Percentiles rank a stretch among this genome's conserved stretches.
phyloP scores from a whole-genome alignment of 495 filamentous ascomycete species.

The Endocarpon pusillum region DNA sequence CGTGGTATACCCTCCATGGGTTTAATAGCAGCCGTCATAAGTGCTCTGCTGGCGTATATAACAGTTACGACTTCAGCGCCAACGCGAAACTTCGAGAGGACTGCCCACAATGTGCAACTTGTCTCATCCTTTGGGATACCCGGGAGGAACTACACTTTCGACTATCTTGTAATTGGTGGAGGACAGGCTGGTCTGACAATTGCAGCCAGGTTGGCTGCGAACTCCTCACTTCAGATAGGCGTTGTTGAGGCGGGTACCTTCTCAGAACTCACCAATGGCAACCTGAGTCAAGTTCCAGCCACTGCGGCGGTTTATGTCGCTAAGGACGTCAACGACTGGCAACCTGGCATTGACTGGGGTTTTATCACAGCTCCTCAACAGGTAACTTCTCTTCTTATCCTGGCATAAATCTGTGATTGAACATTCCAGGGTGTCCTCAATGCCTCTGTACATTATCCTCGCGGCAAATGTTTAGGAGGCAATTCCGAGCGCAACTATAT shows the following conservation, averaged over 20 bases:
- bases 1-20: too few species aligned
- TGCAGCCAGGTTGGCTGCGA: conserved; percentile 2
- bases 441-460: conserved; percentile 23
- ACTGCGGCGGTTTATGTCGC: background rate
- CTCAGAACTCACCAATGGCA: conserved; percentile 2
- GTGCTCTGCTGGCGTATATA: too few species aligned
- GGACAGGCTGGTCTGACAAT: conserved; percentile 2
- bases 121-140: conserved; percentile 7
- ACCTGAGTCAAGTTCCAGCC: conserved; percentile 1
- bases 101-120: too few species aligned
- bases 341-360: background rate
- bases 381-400: background rate
- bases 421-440: conserved; percentile 14
- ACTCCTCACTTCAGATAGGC: conserved; percentile 3
- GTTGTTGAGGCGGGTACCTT: conserved; percentile 4
- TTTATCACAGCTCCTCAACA: conserved; percentile 1
- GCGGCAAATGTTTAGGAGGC: conserved; percentile 23
- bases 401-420: background rate
- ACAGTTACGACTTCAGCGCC: too few species aligned
- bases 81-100: too few species aligned
- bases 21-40: too few species aligned
- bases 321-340: conserved; percentile 1
- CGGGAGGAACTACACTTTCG: conserved; percentile 7
- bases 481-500: conserved; percentile 15
- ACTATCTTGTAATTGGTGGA: conserved; percentile 6